Evolutionary conservation across 768 basidiomycete species (phyloP), one percentile per base, ranked within the genome.

Genomic region (Serendipita indica): DNA sequence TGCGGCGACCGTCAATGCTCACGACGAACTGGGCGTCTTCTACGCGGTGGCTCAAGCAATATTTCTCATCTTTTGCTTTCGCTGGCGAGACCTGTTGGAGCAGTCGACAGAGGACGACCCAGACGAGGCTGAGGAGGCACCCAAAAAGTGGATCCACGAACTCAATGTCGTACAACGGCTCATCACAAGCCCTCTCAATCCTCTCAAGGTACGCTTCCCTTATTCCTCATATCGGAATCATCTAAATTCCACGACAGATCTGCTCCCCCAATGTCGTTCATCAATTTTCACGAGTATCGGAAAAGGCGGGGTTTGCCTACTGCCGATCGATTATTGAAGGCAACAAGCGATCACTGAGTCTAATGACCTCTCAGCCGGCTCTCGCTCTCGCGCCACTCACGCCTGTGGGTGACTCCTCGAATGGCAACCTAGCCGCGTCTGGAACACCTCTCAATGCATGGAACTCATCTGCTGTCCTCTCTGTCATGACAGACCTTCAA

Each of bases 21-120:
- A 20, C 22, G 67, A 70, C 3, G 72, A 75, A n/a, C 72, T 85
- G 64, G 79, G 78, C 27, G 79, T 94, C 18, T 97, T 97, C 67
- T 97, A 97, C 68, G 91, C 93, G 1, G 85, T 94, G 32, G 72
- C 82, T 0, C 96, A 98, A 66, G 84, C 93, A 0, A 80, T 92
- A 7, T 93, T 99, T 68, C 77, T 98, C 62, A 90, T 99, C 62
- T 99, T 99, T 69, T 98, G 96, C 69, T 99, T 98, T 72, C 76
- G 96, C 10, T 98, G 94, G 94, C 74, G 89, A 61, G 96, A 98
- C 63, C 72, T 98, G 33, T n/a, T 54, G 12, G 49, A 54, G 22
- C 68, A 67, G 3, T 61, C 80, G 39, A 79, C 81, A 54, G 78
- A 77, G 20, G 73, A 72, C n/a, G 75, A 79, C 13, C 84, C 83